phyloP scores from a whole-genome alignment of 75 land plant species.

The Cupressus sempervirens region DNA sequence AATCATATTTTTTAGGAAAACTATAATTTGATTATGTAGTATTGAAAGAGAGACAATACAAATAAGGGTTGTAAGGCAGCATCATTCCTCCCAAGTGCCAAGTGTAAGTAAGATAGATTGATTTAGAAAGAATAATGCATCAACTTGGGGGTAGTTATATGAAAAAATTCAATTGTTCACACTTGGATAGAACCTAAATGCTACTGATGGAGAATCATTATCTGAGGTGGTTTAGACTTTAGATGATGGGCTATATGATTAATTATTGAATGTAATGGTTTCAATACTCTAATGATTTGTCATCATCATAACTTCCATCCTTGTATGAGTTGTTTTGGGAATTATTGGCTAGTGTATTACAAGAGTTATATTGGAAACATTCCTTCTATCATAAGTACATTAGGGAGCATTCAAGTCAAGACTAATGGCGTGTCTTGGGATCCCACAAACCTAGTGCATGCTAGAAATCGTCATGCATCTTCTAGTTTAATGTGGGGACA shows the following conservation, averaged over 20 bases:
- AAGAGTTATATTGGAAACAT: conserved; percentile 7
- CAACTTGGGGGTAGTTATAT: not conserved
- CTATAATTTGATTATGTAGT: too few relatives aligned
- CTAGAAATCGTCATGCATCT: conserved; percentile 20
- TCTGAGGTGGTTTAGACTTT: conserved; percentile 3
- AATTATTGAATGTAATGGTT: not conserved
- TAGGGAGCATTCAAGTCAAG: not conserved
- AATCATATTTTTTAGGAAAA: too few relatives aligned
- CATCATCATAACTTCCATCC: not conserved
- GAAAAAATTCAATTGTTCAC: not conserved
- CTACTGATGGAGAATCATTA: conserved; percentile 3
- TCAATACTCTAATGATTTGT: not conserved
- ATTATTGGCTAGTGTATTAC: conserved; percentile 37
- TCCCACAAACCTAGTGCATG: conserved; percentile 22
- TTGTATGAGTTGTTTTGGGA: conserved; percentile 12
- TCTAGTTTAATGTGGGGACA: conserved; percentile 21
- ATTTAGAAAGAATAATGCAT: too few relatives aligned
- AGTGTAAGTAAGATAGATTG: too few relatives aligned
- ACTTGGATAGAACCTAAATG: conserved; percentile 3
- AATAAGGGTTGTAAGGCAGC: too few relatives aligned
- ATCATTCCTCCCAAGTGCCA: too few relatives aligned
- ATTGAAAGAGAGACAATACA: too few relatives aligned
- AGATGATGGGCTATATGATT: not conserved
- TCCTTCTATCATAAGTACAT: conserved; percentile 8
- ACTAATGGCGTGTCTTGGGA: conserved; percentile 29